Evolutionary conservation across 2,329 filamentous ascomycete species (phyloP).

Genomic region (Nemania serpens): DNA sequence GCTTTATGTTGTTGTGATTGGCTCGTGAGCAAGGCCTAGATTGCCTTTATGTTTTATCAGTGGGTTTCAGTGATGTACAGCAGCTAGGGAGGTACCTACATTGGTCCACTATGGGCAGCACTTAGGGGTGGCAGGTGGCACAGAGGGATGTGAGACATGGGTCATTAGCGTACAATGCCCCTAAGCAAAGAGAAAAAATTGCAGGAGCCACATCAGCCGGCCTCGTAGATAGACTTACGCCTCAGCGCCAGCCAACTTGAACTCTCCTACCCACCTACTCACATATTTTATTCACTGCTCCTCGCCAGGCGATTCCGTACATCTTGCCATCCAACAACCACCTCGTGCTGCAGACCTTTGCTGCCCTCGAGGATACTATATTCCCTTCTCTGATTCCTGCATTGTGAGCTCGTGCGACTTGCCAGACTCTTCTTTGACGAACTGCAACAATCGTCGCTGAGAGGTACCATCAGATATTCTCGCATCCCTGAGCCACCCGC

Average conservation of each 20-base stretch:
- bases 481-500: background rate
- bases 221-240: background rate
- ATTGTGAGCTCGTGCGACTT: background rate
- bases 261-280: too few species aligned
- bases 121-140: background rate
- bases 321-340: constrained; percentile 8
- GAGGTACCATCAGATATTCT: background rate
- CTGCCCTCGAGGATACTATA: background rate
- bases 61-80: too few species aligned
- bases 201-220: constrained; percentile 12
- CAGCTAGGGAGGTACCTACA: too few species aligned
- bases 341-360: background rate
- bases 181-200: constrained; percentile 10
- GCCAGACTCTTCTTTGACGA: background rate
- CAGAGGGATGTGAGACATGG: background rate
- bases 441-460: background rate
- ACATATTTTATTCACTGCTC: constrained; percentile 4
- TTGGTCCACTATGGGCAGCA: background rate
- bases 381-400: background rate
- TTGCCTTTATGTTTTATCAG: too few species aligned
- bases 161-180: background rate
- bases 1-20: too few species aligned
- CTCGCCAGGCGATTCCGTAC: constrained; percentile 6
- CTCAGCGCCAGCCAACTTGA: constrained; percentile 3
- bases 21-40: background rate